Evolutionary conservation across 306 rosid species (phyloP).

Genomic region (Prunus campanulata): DNA sequence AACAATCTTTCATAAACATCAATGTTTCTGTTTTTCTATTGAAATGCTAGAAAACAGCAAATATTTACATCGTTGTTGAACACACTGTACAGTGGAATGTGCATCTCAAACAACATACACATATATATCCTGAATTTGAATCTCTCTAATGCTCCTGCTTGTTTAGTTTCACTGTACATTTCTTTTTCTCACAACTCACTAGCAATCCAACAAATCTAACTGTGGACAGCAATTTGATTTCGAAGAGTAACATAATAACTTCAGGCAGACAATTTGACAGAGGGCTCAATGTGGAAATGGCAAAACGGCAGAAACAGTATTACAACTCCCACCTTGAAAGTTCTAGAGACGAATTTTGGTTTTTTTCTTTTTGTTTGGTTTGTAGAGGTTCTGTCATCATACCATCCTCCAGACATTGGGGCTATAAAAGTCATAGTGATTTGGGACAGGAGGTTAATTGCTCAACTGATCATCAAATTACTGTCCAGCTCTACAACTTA

Average conservation of each 20-base stretch:
- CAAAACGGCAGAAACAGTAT: not conserved
- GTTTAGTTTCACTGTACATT: too few relatives aligned
- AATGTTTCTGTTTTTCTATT: not conserved
- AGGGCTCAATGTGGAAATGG: not conserved
- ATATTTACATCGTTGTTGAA: not conserved
- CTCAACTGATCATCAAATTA: not conserved
- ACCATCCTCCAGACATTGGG: not conserved
- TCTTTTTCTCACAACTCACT: not conserved
- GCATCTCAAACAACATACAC: too few relatives aligned
- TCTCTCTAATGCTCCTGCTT: too few relatives aligned
- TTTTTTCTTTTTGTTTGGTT: not conserved
- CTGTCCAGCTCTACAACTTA: not conserved
- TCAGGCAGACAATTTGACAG: not conserved
- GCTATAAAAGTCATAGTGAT: not conserved
- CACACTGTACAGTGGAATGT: not conserved
- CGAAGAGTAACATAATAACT: too few relatives aligned
- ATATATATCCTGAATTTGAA: too few relatives aligned
- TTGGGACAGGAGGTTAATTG: not conserved
- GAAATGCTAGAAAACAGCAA: not conserved
- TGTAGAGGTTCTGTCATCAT: not conserved
- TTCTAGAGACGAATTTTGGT: not conserved
- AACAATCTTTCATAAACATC: not conserved
- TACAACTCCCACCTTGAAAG: not conserved
- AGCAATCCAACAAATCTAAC: not conserved
- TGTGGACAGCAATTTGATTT: not conserved